A percentile compares a stretch with the other conserved stretches of the same genome.
These are phyloP conservation scores for Mycena polygramma DNA, from an alignment of 768 basidiomycete species.

Conservation along the genomic window DNA sequence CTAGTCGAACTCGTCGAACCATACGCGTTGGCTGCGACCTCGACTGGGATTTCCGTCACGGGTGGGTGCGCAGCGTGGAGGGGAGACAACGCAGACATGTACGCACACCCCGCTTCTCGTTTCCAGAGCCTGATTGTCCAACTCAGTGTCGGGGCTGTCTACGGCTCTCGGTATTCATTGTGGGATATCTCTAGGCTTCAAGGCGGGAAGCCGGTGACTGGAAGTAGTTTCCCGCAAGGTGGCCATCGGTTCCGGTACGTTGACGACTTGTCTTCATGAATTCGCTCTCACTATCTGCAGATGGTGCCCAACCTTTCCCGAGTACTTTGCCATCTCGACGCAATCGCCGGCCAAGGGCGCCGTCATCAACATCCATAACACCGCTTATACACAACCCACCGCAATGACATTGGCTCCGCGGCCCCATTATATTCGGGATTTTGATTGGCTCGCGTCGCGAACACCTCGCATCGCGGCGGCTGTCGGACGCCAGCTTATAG, in stretches of 20 bases:
- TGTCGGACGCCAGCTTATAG: constrained; percentile 67
- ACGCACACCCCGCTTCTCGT: constrained; percentile 45
- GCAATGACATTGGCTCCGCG: constrained; percentile 68
- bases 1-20: constrained; percentile 83
- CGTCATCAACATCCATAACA: constrained; percentile 77
- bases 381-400: constrained; percentile 72
- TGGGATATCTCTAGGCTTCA: constrained; percentile 83
- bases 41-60: constrained; percentile 58
- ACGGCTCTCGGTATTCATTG: constrained; percentile 76
- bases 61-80: constrained; percentile 80
- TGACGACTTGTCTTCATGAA: background rate
- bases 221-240: constrained; percentile 75
- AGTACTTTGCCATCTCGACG: constrained; percentile 83
- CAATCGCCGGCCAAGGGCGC: constrained; percentile 72
- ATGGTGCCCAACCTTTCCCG: constrained; percentile 83
- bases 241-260: constrained; percentile 76
- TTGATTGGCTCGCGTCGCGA: constrained; percentile 78
- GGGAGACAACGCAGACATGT: constrained; percentile 79
- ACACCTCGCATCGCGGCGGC: constrained; percentile 79
- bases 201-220: constrained; percentile 81
- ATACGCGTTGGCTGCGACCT: constrained; percentile 66
- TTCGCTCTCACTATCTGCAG: constrained; percentile 50
- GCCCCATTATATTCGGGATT: constrained; percentile 77
- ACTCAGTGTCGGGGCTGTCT: constrained; percentile 79
- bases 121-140: constrained; percentile 14